phyloP scores from a whole-genome alignment of 176 grass and related monocot genomes.

The Triticum turgidum region DNA sequence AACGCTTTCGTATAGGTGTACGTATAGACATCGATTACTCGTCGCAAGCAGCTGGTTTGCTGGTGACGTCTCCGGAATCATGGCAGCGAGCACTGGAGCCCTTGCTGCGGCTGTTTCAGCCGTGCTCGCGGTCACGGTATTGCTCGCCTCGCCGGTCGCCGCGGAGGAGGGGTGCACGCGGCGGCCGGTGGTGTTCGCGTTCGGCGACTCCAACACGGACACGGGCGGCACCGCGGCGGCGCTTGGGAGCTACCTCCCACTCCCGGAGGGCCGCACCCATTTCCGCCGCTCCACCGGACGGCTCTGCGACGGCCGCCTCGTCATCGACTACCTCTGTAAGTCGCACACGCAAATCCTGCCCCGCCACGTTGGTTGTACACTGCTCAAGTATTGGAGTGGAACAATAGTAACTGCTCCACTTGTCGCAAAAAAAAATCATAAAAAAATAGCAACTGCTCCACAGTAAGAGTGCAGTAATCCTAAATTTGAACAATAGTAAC shows the following conservation, averaged over 20 bases:
- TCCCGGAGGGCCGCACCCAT: conserved; percentile 55
- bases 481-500: too few species aligned
- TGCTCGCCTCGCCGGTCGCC: background rate
- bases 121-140: background rate
- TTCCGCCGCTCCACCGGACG: conserved; percentile 63
- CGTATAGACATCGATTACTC: background rate
- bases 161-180: conserved; percentile 1
- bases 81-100: background rate
- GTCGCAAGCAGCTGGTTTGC: background rate
- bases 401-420: too few species aligned
- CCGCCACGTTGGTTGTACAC: too few species aligned
- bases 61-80: background rate
- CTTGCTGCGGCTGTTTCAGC: background rate
- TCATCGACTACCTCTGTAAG: conserved; percentile 60
- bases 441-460: too few species aligned
- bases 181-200: conserved; percentile 63
- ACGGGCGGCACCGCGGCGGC: conserved; percentile 62
- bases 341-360: background rate
- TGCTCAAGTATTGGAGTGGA: too few species aligned
- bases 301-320: conserved; percentile 57
- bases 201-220: conserved; percentile 94
- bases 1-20: background rate
- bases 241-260: conserved; percentile 41
- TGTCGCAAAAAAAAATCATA: too few species aligned
- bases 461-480: too few species aligned